Base-by-base conservation (phyloP, 371 early-diverging fungal genomes). In the Catenaria anguillulae region DNA sequence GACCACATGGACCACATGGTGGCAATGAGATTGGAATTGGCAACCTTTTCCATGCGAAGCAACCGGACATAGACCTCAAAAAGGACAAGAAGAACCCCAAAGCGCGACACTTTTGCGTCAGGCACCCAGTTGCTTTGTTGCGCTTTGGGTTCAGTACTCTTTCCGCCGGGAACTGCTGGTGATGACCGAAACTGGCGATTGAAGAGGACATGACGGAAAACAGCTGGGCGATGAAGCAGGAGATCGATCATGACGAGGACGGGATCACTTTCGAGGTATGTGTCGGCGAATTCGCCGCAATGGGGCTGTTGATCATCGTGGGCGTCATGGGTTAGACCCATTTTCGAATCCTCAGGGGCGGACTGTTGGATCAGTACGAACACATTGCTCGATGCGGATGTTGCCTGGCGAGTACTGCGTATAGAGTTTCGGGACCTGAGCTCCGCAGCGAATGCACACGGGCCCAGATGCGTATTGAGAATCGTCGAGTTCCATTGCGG, bases 171-270 rank as follows among this genome's bases (percentile, higher is more conserved):
- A n/a, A n/a, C n/a, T n/a, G n/a, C n/a, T n/a, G n/a, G n/a, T n/a
- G n/a, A n/a, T n/a, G n/a, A n/a, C n/a, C n/a, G n/a, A n/a, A n/a
- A n/a, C n/a, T n/a, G n/a, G n/a, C 85, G 73, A 70, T 95, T 95
- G 67, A 89, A 85, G 21, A 95, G 68, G 55, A 95, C 61, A 68
- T 95, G 96, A 2, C 93, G 80, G 72, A 92, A 95, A 0, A 89
- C 93, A 60, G 89, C 90, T 43, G 85, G 83, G 70, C 91, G 90
- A 70, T 88, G 89, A 61, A 95, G 74, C 21, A 94, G 71, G 89
- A 93, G 84, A 74, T 95, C 96, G 65, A 94, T 89, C 70, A 93
- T 90, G 63, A 90, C 81, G 61, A 93, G 83, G 17, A 90, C 81
- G 68, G 82, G 79, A 69, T 94, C 96, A 66, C 86, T 85, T 70